phyloP scores from a whole-genome alignment of 2,329 filamentous ascomycete genomes.

The Ceratocystis huliohia region DNA sequence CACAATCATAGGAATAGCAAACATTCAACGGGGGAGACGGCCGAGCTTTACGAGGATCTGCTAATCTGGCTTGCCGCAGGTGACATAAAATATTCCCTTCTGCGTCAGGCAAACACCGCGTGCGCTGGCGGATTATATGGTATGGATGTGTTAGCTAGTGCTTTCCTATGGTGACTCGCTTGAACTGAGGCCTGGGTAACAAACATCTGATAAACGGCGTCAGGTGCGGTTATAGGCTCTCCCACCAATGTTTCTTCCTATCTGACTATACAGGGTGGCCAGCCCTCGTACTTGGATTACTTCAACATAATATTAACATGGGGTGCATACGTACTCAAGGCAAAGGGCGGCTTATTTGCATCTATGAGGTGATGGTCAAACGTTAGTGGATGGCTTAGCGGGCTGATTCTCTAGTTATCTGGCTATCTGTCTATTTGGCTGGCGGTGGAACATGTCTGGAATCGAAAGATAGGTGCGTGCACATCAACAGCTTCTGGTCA shows the following conservation, averaged over 20 bases:
- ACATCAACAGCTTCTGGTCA: background rate
- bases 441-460: background rate
- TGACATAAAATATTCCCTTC: background rate
- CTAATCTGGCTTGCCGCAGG: background rate
- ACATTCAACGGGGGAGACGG: background rate
- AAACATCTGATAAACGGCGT: background rate
- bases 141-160: too few relatives aligned
- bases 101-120: background rate
- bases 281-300: background rate
- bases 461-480: constrained; percentile 8
- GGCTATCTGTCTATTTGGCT: background rate
- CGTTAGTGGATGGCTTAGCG: background rate
- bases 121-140: background rate
- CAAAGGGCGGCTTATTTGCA: background rate
- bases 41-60: background rate
- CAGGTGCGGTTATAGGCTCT: background rate
- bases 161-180: too few relatives aligned
- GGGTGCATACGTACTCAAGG: background rate
- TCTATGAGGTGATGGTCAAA: constrained; percentile 4
- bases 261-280: background rate
- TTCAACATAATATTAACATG: too few relatives aligned
- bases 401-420: background rate
- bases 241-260: constrained; percentile 4
- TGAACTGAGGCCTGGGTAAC: background rate
- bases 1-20: background rate